Conservation (phyloP, 768 basidiomycete genomes). For the Hemileccinum impolitum region DNA sequence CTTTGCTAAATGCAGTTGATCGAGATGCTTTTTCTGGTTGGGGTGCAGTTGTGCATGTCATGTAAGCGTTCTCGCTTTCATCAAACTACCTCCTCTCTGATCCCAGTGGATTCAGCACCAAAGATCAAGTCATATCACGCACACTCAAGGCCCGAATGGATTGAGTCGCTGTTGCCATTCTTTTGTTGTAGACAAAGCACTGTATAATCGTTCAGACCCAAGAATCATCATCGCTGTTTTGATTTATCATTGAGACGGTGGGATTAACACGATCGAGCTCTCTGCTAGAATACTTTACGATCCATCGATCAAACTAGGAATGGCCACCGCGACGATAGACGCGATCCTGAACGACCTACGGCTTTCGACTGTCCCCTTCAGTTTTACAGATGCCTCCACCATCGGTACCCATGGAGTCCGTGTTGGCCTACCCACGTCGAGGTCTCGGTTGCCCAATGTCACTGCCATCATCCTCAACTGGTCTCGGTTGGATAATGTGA, state of each 20-base stretch:
- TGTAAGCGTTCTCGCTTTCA: slow-evolving; percentile 53
- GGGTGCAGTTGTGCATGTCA: slow-evolving; percentile 93
- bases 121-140: slow-evolving; percentile 75
- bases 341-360: slow-evolving; percentile 12
- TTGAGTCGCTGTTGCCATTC: slow-evolving; percentile 37
- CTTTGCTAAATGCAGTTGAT: slow-evolving; percentile 90
- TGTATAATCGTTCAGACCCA: not conserved
- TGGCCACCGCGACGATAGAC: slow-evolving; percentile 8
- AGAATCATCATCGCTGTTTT: too few species aligned
- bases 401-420: slow-evolving; percentile 5
- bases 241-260: not conserved
- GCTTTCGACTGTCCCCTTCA: slow-evolving; percentile 18
- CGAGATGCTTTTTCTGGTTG: slow-evolving; percentile 96
- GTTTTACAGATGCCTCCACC: slow-evolving; percentile 8
- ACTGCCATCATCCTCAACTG: slow-evolving; percentile 65
- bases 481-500: slow-evolving; percentile 61
- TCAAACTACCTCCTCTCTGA: slow-evolving; percentile 7
- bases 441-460: slow-evolving; percentile 35
- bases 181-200: slow-evolving; percentile 18
- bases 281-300: too few species aligned
- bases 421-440: slow-evolving; percentile 7
- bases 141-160: slow-evolving; percentile 93
- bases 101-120: slow-evolving; percentile 45
- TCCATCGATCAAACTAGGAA: not conserved
- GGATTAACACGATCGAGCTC: too few species aligned